Percentiles rank a stretch among this genome's conserved stretches.
Conservation (phyloP, 345 rosid species). For the Pistacia atlantica region DNA sequence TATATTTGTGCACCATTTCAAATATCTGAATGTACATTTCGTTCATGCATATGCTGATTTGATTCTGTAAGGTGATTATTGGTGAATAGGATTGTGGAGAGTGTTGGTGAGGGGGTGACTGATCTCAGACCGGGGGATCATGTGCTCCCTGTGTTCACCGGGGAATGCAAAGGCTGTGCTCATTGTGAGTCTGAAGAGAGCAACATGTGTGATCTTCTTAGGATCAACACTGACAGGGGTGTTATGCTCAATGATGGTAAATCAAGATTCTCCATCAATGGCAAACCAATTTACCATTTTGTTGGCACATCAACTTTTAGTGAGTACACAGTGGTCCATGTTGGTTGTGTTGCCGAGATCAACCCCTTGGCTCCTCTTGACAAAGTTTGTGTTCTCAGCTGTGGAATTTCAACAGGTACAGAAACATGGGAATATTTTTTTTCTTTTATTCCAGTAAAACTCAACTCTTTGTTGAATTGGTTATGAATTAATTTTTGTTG, state of each 20-base stretch:
- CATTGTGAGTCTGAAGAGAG: constrained; percentile 42
- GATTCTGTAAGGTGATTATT: background rate
- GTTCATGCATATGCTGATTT: background rate
- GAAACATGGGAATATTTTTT: background rate
- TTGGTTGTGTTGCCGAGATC: constrained; percentile 40
- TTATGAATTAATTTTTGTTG: background rate
- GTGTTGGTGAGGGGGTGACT: constrained; percentile 43
- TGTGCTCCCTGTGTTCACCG: constrained; percentile 46
- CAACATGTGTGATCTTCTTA: constrained; percentile 40
- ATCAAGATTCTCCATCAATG: constrained; percentile 41
- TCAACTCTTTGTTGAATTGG: background rate
- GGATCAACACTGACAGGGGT: constrained; percentile 41
- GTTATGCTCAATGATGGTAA: constrained; percentile 42
- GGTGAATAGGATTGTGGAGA: constrained; percentile 37
- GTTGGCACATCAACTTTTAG: constrained; percentile 47
- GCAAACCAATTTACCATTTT: constrained; percentile 44
- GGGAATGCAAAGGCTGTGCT: constrained; percentile 37
- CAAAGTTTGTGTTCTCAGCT: constrained; percentile 46
- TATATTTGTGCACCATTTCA: background rate
- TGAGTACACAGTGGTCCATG: constrained; percentile 41
- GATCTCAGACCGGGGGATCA: constrained; percentile 44
- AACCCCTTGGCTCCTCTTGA: constrained; percentile 41
- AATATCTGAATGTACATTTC: background rate
- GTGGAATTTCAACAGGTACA: constrained; percentile 42
- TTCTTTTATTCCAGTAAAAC: background rate